Evolutionary conservation across 2,329 filamentous ascomycete genomes (phyloP).

Genomic region (Capronia epimyces): DNA sequence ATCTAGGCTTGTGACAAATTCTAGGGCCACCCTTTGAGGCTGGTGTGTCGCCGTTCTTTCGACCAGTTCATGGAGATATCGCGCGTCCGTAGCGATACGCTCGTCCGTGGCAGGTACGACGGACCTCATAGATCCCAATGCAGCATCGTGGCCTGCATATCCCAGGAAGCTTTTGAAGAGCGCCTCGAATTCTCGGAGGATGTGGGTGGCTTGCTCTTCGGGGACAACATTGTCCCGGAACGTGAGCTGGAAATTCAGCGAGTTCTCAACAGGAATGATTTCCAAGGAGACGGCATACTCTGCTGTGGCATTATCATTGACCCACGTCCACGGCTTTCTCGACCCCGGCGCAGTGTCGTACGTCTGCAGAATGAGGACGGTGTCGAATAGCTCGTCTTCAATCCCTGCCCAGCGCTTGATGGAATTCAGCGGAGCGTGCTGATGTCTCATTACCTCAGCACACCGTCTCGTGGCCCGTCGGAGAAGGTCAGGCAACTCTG

Average conservation of each 20-base stretch:
- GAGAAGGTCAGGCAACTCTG: conserved; percentile 55
- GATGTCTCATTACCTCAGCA: conserved; percentile 59
- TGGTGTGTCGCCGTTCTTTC: conserved; percentile 54
- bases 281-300: conserved; percentile 75
- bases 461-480: conserved; percentile 61
- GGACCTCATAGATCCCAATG: conserved; percentile 46
- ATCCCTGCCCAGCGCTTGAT: conserved; percentile 67
- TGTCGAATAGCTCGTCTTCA: conserved; percentile 69
- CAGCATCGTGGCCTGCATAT: background rate
- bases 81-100: conserved; percentile 53
- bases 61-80: conserved; percentile 71
- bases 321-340: conserved; percentile 52
- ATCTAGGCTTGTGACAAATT: conserved; percentile 62
- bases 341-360: conserved; percentile 28
- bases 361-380: conserved; percentile 78
- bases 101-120: conserved; percentile 55
- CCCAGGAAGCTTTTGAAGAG: conserved; percentile 19
- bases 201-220: conserved; percentile 30
- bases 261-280: conserved; percentile 54
- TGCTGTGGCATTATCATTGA: conserved; percentile 55
- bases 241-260: conserved; percentile 60
- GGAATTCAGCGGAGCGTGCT: conserved; percentile 63
- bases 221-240: conserved; percentile 63
- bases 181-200: conserved; percentile 24
- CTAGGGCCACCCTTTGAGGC: conserved; percentile 63